Evolutionary conservation across 345 rosid genomes (phyloP).

Genomic region (Rhodamnia rubescens): DNA sequence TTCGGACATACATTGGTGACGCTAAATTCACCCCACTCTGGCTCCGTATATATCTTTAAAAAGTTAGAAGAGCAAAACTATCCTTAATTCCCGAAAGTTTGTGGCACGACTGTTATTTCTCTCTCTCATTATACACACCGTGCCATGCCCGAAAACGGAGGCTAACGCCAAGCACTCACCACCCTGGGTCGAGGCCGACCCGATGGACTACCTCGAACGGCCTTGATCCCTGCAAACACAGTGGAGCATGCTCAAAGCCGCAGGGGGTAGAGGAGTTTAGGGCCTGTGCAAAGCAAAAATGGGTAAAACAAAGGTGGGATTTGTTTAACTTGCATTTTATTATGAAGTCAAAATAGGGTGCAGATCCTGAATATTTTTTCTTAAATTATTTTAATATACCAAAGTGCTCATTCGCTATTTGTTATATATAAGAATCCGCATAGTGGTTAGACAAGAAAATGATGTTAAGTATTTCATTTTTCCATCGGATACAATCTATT

Average conservation of each 20-base stretch:
- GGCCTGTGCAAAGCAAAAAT: too few species aligned
- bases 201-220: background rate
- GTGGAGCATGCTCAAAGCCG: background rate
- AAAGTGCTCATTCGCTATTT: background rate
- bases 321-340: background rate
- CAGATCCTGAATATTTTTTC: background rate
- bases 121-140: background rate
- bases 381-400: background rate
- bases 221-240: background rate
- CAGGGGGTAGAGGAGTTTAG: background rate
- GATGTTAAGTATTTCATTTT: background rate
- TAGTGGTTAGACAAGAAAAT: background rate
- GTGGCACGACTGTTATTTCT: background rate
- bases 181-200: background rate
- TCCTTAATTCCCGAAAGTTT: background rate
- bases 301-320: background rate
- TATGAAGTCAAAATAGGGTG: background rate
- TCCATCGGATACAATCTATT: background rate
- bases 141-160: background rate
- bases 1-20: too few species aligned
- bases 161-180: background rate
- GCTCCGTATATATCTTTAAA: background rate
- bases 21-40: background rate
- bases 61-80: background rate
- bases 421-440: background rate